Percentiles rank a stretch among this genome's conserved stretches.
Conservation (phyloP, 495 filamentous ascomycete species). For the Acidiella bohemica region DNA sequence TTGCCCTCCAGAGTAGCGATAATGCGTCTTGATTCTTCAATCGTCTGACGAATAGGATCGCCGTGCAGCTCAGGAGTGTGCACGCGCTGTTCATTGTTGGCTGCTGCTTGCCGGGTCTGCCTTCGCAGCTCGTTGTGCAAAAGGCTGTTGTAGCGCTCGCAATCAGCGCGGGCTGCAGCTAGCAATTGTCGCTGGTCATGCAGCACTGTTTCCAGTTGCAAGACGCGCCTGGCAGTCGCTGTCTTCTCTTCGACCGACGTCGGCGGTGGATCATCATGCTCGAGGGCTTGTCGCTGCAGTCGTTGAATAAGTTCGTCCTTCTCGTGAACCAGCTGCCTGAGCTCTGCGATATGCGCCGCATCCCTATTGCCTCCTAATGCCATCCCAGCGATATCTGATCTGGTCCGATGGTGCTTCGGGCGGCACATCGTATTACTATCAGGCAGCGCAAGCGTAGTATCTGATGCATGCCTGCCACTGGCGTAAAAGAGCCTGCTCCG, state of each 20-base stretch:
- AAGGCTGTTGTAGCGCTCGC: constrained; percentile 10
- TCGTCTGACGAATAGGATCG: not conserved
- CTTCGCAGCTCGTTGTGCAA: constrained; percentile 10
- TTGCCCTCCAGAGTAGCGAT: not conserved
- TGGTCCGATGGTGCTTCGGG: constrained; percentile 3
- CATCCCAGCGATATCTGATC: constrained; percentile 1
- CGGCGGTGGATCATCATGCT: not conserved
- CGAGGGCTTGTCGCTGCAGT: not conserved
- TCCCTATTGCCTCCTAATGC: constrained; percentile 1
- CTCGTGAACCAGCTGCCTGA: not conserved
- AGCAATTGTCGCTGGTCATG: constrained; percentile 1
- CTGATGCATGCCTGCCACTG: constrained; percentile 1
- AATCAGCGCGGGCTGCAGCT: constrained; percentile 2
- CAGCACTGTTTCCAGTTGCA: constrained; percentile 1
- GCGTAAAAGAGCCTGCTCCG: constrained; percentile 1
- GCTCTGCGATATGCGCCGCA: not conserved
- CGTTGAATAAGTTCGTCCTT: not conserved
- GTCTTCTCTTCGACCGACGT: not conserved
- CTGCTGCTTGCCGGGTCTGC: constrained; percentile 5
- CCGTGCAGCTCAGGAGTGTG: not conserved
- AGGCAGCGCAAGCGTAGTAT: not conserved
- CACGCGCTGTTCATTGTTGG: too few species aligned
- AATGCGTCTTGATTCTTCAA: not conserved
- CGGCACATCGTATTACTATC: not conserved
- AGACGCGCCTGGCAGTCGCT: not conserved